A percentile compares a stretch with the other conserved stretches of the same genome.
Conservation (phyloP, 1,139 yeast species). For the Pichia sp. region DNA sequence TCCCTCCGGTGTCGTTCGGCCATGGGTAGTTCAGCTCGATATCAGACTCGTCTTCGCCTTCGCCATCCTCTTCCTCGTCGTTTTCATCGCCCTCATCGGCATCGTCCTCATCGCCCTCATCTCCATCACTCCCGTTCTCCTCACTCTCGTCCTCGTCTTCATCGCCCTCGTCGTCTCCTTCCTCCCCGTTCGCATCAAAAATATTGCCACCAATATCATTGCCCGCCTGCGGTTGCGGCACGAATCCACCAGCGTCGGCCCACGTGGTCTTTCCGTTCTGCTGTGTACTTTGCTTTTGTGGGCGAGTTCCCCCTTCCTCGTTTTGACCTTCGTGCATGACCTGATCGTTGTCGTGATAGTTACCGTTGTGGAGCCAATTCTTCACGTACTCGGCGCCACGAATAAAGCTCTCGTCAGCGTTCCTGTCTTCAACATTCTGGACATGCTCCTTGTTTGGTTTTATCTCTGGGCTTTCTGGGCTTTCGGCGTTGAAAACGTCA, state of each 20-base stretch:
- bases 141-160: constrained; percentile 1
- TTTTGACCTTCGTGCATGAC: background rate
- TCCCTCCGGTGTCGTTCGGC: constrained; percentile 14
- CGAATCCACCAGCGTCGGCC: constrained; percentile 5
- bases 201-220: constrained; percentile 6
- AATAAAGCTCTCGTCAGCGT: constrained; percentile 1
- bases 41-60: background rate
- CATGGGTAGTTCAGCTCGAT: background rate
- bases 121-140: background rate
- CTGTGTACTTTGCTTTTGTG: background rate
- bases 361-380: background rate
- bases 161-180: background rate
- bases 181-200: background rate
- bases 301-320: background rate
- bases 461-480: background rate
- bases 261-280: background rate
- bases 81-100: background rate
- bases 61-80: background rate
- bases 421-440: background rate
- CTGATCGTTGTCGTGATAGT: background rate
- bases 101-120: background rate
- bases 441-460: background rate
- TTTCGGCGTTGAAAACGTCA: background rate
- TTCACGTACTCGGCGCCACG: constrained; percentile 5
- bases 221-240: background rate